Percentiles rank a stretch among this genome's conserved stretches.
phyloP scores from a whole-genome alignment of 768 basidiomycete genomes.

The Sporobolomyces pararoseus region DNA sequence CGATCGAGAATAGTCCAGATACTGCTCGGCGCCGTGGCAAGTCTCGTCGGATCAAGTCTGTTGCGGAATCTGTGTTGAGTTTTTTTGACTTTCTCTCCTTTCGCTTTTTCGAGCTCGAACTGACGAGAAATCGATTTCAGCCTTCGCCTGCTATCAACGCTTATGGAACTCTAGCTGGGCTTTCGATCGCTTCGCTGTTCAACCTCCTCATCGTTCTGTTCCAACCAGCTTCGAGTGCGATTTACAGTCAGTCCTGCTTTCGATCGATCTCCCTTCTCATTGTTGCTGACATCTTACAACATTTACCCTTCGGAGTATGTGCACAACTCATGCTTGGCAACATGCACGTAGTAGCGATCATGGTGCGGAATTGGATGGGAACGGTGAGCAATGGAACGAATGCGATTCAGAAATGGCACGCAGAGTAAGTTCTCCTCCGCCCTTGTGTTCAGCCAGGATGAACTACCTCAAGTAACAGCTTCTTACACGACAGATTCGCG shows the following conservation, averaged over 20 bases:
- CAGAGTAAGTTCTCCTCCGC: constrained; percentile 5
- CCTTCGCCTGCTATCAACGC: constrained; percentile 10
- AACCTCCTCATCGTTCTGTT: constrained; percentile 16
- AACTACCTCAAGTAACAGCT: not conserved
- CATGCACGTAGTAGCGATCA: not conserved
- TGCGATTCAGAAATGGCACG: constrained; percentile 17
- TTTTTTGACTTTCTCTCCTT: too few relatives aligned
- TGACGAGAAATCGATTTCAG: not conserved
- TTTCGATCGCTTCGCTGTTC: constrained; percentile 4
- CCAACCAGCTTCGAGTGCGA: not conserved
- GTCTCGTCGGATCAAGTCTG: not conserved
- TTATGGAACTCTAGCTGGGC: not conserved
- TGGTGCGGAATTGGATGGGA: constrained; percentile 9
- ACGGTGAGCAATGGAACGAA: not conserved
- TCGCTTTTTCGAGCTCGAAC: not conserved
- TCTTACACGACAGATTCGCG: not conserved
- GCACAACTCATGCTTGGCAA: constrained; percentile 9
- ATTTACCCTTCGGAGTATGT: not conserved
- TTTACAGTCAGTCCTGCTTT: constrained; percentile 6
- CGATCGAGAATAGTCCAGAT: constrained; percentile 11
- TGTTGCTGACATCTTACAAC: not conserved
- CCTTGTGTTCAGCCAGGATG: too few relatives aligned
- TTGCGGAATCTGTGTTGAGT: constrained; percentile 10
- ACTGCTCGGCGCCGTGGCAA: constrained; percentile 17
- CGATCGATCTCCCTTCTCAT: not conserved